phyloP scores from a whole-genome alignment of 2,329 filamentous ascomycete species.

The Fusarium neocosmosporiellum region DNA sequence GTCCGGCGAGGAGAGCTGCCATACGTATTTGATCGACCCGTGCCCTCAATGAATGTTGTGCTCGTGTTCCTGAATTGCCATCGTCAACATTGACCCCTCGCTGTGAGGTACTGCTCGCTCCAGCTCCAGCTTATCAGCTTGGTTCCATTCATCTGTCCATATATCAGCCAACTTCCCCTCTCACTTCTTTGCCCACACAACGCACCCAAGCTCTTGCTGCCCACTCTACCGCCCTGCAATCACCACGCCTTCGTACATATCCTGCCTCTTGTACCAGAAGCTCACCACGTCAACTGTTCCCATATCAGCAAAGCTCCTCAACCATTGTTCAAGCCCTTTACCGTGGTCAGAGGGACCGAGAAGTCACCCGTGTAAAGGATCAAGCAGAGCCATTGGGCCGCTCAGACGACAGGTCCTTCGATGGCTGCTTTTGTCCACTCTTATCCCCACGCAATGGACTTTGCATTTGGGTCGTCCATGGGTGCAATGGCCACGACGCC shows the following conservation, averaged over 20 bases:
- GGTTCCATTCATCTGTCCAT: slow-evolving; percentile 18
- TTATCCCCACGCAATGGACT: slow-evolving; percentile 31
- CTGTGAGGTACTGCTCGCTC: slow-evolving; percentile 1
- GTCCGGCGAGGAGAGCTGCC: slow-evolving; percentile 23
- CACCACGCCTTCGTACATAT: neutral
- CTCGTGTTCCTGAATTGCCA: slow-evolving; percentile 6
- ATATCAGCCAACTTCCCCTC: slow-evolving; percentile 18
- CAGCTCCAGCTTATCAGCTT: neutral
- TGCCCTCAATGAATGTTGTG: slow-evolving; percentile 13
- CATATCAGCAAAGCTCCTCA: neutral
- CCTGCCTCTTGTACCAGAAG: neutral
- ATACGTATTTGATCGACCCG: slow-evolving; percentile 24
- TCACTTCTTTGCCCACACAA: neutral
- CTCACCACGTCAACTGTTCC: neutral
- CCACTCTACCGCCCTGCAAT: neutral
- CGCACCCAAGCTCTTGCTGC: neutral
- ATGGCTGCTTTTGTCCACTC: slow-evolving; percentile 37
- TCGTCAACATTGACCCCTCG: slow-evolving; percentile 8
- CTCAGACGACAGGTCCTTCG: neutral
- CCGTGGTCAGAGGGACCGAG: neutral
- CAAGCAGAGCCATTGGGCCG: slow-evolving; percentile 2
- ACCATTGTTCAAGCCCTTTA: neutral
- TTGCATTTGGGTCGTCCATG: slow-evolving; percentile 26
- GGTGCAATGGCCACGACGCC: slow-evolving; percentile 26
- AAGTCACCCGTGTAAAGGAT: slow-evolving; percentile 1